Base-by-base conservation (phyloP, 225 moss, liverwort and hornwort genomes). In the Takakia lepidozioides region DNA sequence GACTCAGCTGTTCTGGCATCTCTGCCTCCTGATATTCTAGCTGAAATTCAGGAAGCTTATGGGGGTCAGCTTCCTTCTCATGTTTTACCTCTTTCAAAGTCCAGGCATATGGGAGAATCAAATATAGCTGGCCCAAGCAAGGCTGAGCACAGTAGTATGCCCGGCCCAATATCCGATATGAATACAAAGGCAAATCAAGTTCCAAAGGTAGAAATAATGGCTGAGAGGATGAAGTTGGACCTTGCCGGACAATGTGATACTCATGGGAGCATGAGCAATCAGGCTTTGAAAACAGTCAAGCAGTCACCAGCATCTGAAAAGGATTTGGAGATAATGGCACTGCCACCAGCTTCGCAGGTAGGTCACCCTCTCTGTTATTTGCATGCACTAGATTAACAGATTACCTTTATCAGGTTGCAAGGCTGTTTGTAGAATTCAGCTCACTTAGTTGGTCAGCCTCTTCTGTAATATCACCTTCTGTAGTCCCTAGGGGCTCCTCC, bases 1-100 rank as follows among this genome's bases (percentile, higher is more conserved):
- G 92, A 92, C 43, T 74, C 67, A 27, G 67, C 74, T 52, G 92
- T 92, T 65, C 65, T 92, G 54, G 82, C 79, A 38, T 80, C 74
- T 55, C 92, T 92, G 65, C 88, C 92, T 25, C 71, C 82, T 35
- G 88, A 92, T 44, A 88, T 92, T 52, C 54, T 82, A 48, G 65
- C 66, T 54, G 88, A 92, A 71, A 82, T 92, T 22, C 76, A 68
- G 56, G 65, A 68, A 43, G 71, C 75, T 8, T 92, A 92, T 48
- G 73, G 72, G 32, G n/a, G n/a, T n/a, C 60, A 74, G 54, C 58
- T 74, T 56, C 67, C 68, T 44, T 29, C 26, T 38, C 60, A 61
- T 61, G 51, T 63, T 58, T 42, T 58, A 58, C 19, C 27, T 9
- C n/a, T n/a, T n/a, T n/a, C n/a, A n/a, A n/a, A n/a, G n/a, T n/a